Evolutionary conservation across 2,329 filamentous ascomycete species (phyloP).

Genomic region (Venturia effusa): DNA sequence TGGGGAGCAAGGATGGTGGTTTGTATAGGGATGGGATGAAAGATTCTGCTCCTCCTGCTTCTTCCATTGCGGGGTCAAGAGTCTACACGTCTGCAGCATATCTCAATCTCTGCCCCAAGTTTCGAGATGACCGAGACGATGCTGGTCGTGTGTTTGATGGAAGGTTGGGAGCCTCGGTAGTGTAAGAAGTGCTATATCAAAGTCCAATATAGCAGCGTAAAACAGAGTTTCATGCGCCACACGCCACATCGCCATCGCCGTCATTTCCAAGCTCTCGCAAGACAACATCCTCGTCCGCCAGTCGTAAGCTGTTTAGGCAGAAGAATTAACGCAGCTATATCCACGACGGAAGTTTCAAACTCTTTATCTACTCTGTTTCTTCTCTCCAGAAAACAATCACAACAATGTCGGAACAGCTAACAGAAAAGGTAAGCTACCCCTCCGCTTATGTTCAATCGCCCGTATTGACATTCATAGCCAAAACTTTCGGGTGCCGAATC

Average conservation of each 20-base stretch:
- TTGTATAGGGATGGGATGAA: constrained; percentile 61
- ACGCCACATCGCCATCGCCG: background rate
- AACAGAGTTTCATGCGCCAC: background rate
- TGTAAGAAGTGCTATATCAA: background rate
- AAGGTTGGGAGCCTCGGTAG: background rate
- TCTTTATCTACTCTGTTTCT: background rate
- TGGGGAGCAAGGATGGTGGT: constrained; percentile 71
- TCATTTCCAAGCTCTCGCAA: background rate
- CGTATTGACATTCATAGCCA: background rate
- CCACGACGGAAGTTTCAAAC: background rate
- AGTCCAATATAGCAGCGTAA: background rate
- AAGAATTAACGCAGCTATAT: background rate
- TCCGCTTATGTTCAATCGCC: background rate
- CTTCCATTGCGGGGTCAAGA: background rate
- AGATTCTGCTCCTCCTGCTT: background rate
- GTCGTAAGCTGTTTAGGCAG: constrained; percentile 10
- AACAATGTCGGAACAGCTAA: constrained; percentile 5
- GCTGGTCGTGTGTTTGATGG: background rate
- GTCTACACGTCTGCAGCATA: background rate
- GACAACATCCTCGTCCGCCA: background rate
- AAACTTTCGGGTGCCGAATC: constrained; percentile 19
- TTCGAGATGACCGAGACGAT: background rate
- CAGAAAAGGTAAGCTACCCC: constrained; percentile 7
- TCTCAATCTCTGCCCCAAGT: background rate
- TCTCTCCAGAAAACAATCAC: background rate